Base-by-base conservation (phyloP, 495 filamentous ascomycete genomes). In the Staphylotrichum tortipilum region DNA sequence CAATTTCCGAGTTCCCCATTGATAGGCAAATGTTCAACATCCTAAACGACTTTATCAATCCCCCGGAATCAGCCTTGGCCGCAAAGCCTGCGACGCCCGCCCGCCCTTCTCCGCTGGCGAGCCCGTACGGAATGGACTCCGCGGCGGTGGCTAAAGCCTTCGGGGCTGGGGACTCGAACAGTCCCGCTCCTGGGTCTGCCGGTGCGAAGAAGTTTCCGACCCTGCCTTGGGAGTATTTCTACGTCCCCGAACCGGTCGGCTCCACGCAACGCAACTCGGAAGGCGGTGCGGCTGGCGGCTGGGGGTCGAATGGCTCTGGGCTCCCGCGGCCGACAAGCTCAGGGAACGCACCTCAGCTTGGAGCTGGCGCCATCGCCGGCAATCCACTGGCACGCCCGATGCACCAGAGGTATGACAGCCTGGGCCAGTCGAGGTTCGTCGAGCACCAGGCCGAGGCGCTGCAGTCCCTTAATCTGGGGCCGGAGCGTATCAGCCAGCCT, bases 141-240 rank as follows among this genome's bases (percentile, higher is more conserved):
- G 50, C 58, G 18, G 68, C 59, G 8, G 63, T 68, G 8, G 59
- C 64, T 12, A 65, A 70, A 26, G 57, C 66, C 3, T 67, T 67
- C 42, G 65, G 60, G 39, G 39, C 38, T 53, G 42, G 55, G 15
- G 34, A 43, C 38, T 45, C 62, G 29, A 42, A 40, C n/a, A 65
- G 60, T 44, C 60, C 62, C 2, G 41, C 57, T 10, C 63, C 69
- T 7, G 64, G 62, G 7, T 71, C 71, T 12, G 62, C 69, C 8
- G 65, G 49, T 3, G 58, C 59, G 1, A 73, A 68, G 51, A 19
- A 62, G 5, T 69, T 71, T 12, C 69, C 68, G 3, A 66, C 49
- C 21, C 59, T 74, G 28, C 70, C 71, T 17, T 74, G 71, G 71
- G 58, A 62, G 10, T 72, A 68, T 44, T 71, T 73, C 38, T 67